Percentiles rank a stretch among this genome's conserved stretches.
Evolutionary conservation across 257 asterid genomes (phyloP).

Genomic region (Nemophila menziesii): DNA sequence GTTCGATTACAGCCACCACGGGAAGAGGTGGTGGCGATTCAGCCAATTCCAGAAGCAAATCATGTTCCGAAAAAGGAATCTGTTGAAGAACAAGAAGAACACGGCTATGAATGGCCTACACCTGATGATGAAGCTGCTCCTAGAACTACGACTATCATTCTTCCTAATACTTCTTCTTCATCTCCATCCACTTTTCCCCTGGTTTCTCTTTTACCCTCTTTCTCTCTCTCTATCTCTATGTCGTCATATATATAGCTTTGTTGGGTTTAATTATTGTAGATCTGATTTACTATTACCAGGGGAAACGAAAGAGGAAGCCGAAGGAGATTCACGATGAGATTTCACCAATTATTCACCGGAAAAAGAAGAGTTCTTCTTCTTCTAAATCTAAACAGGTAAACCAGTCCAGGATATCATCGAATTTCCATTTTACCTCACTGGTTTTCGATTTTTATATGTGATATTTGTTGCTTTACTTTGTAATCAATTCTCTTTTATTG

Average conservation of each 20-base stretch:
- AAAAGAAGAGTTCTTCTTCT: slow-evolving; percentile 34
- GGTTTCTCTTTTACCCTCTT: slow-evolving; percentile 19
- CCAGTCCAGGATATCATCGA: not conserved
- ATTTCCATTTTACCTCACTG: not conserved
- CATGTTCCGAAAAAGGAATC: slow-evolving; percentile 9
- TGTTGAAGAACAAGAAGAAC: slow-evolving; percentile 14
- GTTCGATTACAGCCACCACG: slow-evolving; percentile 1
- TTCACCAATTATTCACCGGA: slow-evolving; percentile 36
- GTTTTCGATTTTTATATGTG: not conserved
- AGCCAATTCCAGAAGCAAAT: not conserved
- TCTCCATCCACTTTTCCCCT: slow-evolving; percentile 15
- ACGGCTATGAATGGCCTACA: slow-evolving; percentile 12
- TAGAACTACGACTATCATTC: not conserved
- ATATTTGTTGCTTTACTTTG: not conserved
- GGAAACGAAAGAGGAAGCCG: slow-evolving; percentile 83
- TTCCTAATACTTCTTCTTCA: slow-evolving; percentile 12
- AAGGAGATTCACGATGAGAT: slow-evolving; percentile 63
- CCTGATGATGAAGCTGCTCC: slow-evolving; percentile 8
- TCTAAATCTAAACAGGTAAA: slow-evolving; percentile 38
- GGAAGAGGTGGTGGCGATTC: not conserved
- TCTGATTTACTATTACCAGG: slow-evolving; percentile 51
- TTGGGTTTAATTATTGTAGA: slow-evolving; percentile 18
- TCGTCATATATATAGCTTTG: not conserved
- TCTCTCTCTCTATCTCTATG: not conserved
- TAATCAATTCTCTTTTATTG: not conserved